Conservation (phyloP, 2,329 filamentous ascomycete genomes). For the Cercospora zeina region DNA sequence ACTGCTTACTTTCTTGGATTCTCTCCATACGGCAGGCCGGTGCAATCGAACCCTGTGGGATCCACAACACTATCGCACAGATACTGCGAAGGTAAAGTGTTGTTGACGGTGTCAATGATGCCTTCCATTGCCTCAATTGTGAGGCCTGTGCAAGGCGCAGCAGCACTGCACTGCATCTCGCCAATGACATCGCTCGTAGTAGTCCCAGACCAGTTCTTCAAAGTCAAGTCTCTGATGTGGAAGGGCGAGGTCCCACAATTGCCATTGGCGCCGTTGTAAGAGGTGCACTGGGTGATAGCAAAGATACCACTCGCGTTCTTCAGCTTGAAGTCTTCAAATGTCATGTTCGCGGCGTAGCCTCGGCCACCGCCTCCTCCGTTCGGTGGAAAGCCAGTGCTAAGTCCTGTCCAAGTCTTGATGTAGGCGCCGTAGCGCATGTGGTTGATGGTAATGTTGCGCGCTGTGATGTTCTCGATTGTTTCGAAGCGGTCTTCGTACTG, state of each 20-base stretch:
- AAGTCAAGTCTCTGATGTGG: conserved; percentile 41
- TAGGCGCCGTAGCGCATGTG: conserved; percentile 26
- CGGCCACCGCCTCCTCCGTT: conserved; percentile 60
- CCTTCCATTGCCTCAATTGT: conserved; percentile 17
- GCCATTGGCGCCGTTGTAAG: conserved; percentile 28
- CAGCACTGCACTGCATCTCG: conserved; percentile 34
- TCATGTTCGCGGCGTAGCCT: conserved; percentile 46
- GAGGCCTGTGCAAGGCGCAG: conserved; percentile 31
- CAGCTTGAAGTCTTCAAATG: conserved; percentile 39
- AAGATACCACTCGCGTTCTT: conserved; percentile 31
- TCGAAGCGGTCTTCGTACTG: conserved; percentile 55
- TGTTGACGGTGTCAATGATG: conserved; percentile 21
- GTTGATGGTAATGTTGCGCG: conserved; percentile 45
- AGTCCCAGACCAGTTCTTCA: conserved; percentile 38
- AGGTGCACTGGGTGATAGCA: conserved; percentile 34
- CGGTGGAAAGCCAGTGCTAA: conserved; percentile 51
- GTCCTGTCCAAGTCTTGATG: conserved; percentile 61
- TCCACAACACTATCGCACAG: conserved; percentile 32
- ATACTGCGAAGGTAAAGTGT: conserved; percentile 28
- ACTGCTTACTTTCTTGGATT: conserved; percentile 11
- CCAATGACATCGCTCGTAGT: conserved; percentile 27
- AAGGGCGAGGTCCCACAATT: conserved; percentile 41
- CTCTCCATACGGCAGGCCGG: conserved; percentile 28
- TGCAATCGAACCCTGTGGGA: conserved; percentile 32
- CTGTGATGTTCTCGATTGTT: conserved; percentile 53